Evolutionary conservation across 2,329 filamentous ascomycete genomes (phyloP), one percentile per base, ranked within the genome.

Genomic region (Orbilia oligospora): DNA sequence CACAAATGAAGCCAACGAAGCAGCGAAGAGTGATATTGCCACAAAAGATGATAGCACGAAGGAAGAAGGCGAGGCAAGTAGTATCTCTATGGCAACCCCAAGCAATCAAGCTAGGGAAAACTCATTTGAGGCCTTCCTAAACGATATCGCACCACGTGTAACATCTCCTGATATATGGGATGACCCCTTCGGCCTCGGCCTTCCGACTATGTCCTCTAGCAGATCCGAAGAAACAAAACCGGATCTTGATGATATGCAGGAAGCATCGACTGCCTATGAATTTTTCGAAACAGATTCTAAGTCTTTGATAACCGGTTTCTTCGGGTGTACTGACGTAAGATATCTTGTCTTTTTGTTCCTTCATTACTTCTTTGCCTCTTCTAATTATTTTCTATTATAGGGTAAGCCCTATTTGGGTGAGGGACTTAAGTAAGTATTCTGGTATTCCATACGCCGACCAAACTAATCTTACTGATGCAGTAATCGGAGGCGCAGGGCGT

Each of bases 381-480:
- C 63, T 68, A 72, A 78, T 27, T 9, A 12, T 10, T 22, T 30
- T 49, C 18, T 65, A 4, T 8, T 33, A 27, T 44, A 78, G 75
- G 75, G 75, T 18, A 78, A 78, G 38, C 68, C 75, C 20, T 78
- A 78, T 22, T 18, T 72, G 14, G 68, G 75, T 18, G 75, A 78
- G 56, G 75, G 75, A 53, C 75, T 78, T 30, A 78, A 78, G 75
- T 78, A 78, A 72, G 75, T 72, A 63, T 65, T 33, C 38, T 30
- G 6, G 55, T 33, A 33, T 49, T n/a, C 36, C 33, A 53, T 41
- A 38, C 56, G 24, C 3, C 18, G 9, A 38, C 24, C 22, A 33
- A 27, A 58, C 46, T 55, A 56, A 58, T 65, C 68, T 68, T 78
- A 65, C 68, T 78, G 75, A 78, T 72, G 51, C 68, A 68, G 68